Base-by-base conservation (phyloP, 2,329 filamentous ascomycete genomes). In the Simplicillium aogashimaense region DNA sequence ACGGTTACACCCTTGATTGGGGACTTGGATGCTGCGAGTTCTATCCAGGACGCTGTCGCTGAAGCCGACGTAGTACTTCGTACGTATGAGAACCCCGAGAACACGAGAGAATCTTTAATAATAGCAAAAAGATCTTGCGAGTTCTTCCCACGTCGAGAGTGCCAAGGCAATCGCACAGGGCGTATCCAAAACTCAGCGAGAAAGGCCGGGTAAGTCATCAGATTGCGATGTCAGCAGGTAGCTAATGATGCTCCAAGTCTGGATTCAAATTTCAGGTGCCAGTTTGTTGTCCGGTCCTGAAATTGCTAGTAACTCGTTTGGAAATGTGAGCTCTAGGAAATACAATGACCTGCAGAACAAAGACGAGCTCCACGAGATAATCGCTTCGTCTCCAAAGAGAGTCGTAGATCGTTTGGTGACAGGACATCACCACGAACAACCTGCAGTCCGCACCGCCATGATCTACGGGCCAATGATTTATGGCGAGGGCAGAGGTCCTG, bases 361-460 rank as follows among this genome's bases (percentile, higher is more conserved):
- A 32, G 64, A 69, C 3, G 63, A 53, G 8, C 48, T 81, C 2
- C 76, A 76, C 39, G 17, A 33, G 4, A 41, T 41, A n/a, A 37
- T 41, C 18, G 35, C 39, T 17, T 32, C 34, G 16, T 41, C 0
- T 69, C 75, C 51, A 17, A 81, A 85, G 58, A 72, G 78, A 10
- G 66, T 76, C 50, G 72, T 83, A 4, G 81, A 86, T 57, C 71
- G 75, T 52, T 65, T 82, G 18, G 69, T 86, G 13, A 57, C 65
- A 13, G 57, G 50, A 1, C 53, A 58, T n/a, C 57, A 59, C 9
- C 38, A 46, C 11, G 18, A 20, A 17, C 39, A 37, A 25, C 42
- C 48, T 2, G 40, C 40, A 2, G 51, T 65, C 20, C 55, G 56
- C 38, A 62, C 60, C 8, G 59, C 67, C 29, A 58, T 70, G 45